Evolutionary conservation across 495 filamentous ascomycete genomes (phyloP).

Genomic region (Aspergillus taichungensis): DNA sequence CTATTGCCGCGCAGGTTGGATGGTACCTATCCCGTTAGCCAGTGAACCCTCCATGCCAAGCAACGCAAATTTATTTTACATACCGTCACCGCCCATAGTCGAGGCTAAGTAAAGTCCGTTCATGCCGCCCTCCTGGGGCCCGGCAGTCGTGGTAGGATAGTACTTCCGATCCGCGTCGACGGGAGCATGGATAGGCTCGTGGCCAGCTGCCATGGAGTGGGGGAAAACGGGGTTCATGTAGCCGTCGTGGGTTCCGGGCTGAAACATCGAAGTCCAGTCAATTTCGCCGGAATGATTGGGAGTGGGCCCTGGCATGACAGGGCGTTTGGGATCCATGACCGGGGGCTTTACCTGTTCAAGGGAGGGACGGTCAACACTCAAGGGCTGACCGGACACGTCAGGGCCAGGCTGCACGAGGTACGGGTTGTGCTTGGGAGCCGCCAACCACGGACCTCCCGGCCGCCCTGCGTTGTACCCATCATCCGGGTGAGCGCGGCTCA

Average conservation of each 20-base stretch:
- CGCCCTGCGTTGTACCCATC: slow-evolving; percentile 32
- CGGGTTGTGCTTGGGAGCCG: slow-evolving; percentile 40
- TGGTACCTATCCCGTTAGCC: slow-evolving; percentile 23
- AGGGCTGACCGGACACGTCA: slow-evolving; percentile 35
- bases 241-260: slow-evolving; percentile 53
- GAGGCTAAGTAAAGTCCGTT: slow-evolving; percentile 41
- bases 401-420: slow-evolving; percentile 38
- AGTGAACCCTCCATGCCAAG: neutral
- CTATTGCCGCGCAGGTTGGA: slow-evolving; percentile 40
- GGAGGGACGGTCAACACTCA: slow-evolving; percentile 40
- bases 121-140: slow-evolving; percentile 35
- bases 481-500: slow-evolving; percentile 35
- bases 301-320: slow-evolving; percentile 35
- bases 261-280: slow-evolving; percentile 69
- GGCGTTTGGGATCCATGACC: slow-evolving; percentile 34
- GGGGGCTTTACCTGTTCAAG: slow-evolving; percentile 44
- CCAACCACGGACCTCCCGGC: slow-evolving; percentile 36
- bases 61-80: slow-evolving; percentile 10
- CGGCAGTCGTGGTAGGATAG: slow-evolving; percentile 36
- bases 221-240: slow-evolving; percentile 54
- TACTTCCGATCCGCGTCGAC: slow-evolving; percentile 39
- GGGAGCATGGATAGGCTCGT: slow-evolving; percentile 38
- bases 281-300: slow-evolving; percentile 36
- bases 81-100: slow-evolving; percentile 42
- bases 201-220: slow-evolving; percentile 39